Evolutionary conservation across 345 rosid genomes (phyloP).

Genomic region (Psidium guajava): DNA sequence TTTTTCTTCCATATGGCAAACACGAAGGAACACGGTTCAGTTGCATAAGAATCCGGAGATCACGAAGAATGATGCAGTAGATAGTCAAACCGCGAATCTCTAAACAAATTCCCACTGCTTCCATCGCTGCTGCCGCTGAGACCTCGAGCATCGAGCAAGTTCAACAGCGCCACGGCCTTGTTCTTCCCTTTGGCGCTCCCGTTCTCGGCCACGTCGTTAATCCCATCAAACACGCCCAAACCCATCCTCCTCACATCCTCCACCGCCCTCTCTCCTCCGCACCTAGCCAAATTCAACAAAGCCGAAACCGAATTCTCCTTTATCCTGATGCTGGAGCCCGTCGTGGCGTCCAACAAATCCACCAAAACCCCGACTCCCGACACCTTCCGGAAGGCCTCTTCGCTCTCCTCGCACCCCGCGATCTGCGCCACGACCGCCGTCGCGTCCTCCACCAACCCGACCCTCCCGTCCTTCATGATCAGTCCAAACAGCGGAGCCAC

Average conservation of each 20-base stretch:
- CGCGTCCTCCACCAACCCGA: constrained; percentile 86
- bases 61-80: constrained; percentile 1
- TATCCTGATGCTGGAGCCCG: constrained; percentile 50
- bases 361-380: constrained; percentile 47
- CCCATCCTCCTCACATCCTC: constrained; percentile 35
- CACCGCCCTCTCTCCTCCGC: constrained; percentile 38
- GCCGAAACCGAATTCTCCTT: constrained; percentile 79
- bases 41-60: background rate
- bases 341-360: constrained; percentile 65
- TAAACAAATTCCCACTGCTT: background rate
- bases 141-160: background rate
- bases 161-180: constrained; percentile 14
- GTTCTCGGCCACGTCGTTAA: constrained; percentile 40
- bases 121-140: background rate
- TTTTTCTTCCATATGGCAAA: background rate
- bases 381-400: constrained; percentile 43
- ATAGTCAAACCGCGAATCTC: background rate
- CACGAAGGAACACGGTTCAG: background rate
- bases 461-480: constrained; percentile 61
- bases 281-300: constrained; percentile 56
- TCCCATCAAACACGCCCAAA: constrained; percentile 39
- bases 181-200: constrained; percentile 58
- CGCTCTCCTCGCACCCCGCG: constrained; percentile 86
- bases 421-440: constrained; percentile 87
- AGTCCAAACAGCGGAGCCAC: constrained; percentile 48